phyloP scores from a whole-genome alignment of 805 yeast genomes.

The Kregervanrija fluxuum region DNA sequence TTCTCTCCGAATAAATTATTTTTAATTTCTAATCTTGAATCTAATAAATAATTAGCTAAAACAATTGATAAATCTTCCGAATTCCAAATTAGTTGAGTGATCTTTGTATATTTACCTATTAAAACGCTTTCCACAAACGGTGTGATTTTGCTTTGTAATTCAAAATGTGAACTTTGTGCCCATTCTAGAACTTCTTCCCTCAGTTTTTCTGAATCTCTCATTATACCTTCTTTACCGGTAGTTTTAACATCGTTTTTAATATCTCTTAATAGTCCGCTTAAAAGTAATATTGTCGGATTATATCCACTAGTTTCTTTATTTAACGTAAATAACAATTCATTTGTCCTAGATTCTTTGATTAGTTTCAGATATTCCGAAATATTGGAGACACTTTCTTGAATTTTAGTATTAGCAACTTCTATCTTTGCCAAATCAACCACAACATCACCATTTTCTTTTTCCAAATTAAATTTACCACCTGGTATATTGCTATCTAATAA shows the following conservation, averaged over 20 bases:
- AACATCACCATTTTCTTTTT: slow-evolving; percentile 2
- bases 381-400: slow-evolving; percentile 21
- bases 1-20: slow-evolving; percentile 17
- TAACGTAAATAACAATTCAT: slow-evolving; percentile 20
- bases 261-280: slow-evolving; percentile 21
- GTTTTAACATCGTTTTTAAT: slow-evolving; percentile 6
- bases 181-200: slow-evolving; percentile 22
- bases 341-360: slow-evolving; percentile 22
- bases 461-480: neutral
- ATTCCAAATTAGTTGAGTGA: slow-evolving; percentile 24
- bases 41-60: slow-evolving; percentile 22
- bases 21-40: slow-evolving; percentile 17
- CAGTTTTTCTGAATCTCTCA: neutral
- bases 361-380: slow-evolving; percentile 22
- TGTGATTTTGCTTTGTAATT: slow-evolving; percentile 25
- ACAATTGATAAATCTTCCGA: slow-evolving; percentile 28
- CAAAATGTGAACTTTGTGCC: slow-evolving; percentile 29
- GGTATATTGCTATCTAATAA: neutral
- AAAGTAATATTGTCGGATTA: slow-evolving; percentile 19
- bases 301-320: slow-evolving; percentile 25
- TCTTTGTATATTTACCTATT: slow-evolving; percentile 21
- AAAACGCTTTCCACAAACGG: slow-evolving; percentile 24
- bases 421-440: slow-evolving; percentile 22
- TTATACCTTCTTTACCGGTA: slow-evolving; percentile 6
- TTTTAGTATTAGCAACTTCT: slow-evolving; percentile 21